phyloP scores from a whole-genome alignment of 257 asterid genomes.

The Nicotiana attenuata region DNA sequence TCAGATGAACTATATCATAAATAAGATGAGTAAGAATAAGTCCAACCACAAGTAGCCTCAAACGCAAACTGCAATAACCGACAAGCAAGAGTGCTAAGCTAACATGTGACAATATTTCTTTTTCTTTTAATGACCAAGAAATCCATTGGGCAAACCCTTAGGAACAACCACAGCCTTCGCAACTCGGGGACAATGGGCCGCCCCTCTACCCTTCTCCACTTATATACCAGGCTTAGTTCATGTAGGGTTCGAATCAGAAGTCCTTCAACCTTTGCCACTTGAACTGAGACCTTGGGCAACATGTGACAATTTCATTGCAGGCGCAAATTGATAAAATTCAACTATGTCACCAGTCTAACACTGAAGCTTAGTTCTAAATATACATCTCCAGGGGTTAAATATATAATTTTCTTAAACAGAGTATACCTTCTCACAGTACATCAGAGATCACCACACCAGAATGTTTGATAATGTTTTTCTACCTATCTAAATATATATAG shows the following conservation, averaged over 20 bases:
- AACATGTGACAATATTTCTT: neutral
- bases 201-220: too few relatives aligned
- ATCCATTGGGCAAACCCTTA: too few relatives aligned
- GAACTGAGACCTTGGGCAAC: neutral
- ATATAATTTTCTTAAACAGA: neutral
- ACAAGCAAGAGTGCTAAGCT: neutral
- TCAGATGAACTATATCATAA: neutral
- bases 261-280: too few relatives aligned
- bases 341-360: neutral
- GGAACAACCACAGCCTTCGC: too few relatives aligned
- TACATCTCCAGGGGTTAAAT: neutral
- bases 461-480: neutral
- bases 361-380: neutral
- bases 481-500: neutral
- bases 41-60: neutral
- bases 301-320: neutral
- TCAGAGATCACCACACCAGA: neutral
- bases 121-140: too few relatives aligned
- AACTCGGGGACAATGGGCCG: too few relatives aligned
- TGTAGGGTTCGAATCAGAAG: too few relatives aligned
- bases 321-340: neutral
- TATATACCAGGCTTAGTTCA: too few relatives aligned
- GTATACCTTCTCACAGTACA: neutral
- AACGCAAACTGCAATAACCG: neutral
- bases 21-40: neutral